These are phyloP conservation scores for Saccharomyces jurei DNA, from an alignment of 805 yeast genomes.

Conservation along the genomic window DNA sequence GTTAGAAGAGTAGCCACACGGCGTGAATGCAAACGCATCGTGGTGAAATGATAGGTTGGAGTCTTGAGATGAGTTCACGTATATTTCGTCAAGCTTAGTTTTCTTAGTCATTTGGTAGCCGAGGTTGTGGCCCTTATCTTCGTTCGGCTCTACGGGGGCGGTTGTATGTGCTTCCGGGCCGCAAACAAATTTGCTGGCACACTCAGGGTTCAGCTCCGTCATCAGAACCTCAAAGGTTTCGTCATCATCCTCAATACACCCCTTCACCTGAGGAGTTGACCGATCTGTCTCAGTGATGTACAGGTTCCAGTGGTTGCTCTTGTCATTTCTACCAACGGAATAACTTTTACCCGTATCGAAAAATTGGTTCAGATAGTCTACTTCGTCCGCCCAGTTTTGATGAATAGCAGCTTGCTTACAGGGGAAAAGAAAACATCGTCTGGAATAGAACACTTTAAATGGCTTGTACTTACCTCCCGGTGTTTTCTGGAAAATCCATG, in stretches of 20 bases:
- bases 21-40: slow-evolving; percentile 86
- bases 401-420: slow-evolving; percentile 74
- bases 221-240: slow-evolving; percentile 83
- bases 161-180: slow-evolving; percentile 14
- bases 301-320: slow-evolving; percentile 80
- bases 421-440: slow-evolving; percentile 91
- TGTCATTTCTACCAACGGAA: slow-evolving; percentile 70
- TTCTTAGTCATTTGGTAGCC: slow-evolving; percentile 62
- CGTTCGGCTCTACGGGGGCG: slow-evolving; percentile 11
- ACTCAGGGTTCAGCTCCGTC: slow-evolving; percentile 65
- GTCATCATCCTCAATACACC: slow-evolving; percentile 32
- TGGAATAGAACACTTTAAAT: slow-evolving; percentile 74
- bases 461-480: slow-evolving; percentile 31
- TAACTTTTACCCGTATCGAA: slow-evolving; percentile 60
- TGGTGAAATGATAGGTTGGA: slow-evolving; percentile 36
- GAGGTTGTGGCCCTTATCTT: slow-evolving; percentile 60
- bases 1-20: slow-evolving; percentile 93
- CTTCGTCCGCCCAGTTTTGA: slow-evolving; percentile 77
- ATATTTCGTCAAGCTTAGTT: slow-evolving; percentile 58
- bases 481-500: slow-evolving; percentile 30
- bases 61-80: slow-evolving; percentile 24
- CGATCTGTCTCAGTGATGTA: slow-evolving; percentile 50
- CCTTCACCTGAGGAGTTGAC: slow-evolving; percentile 1
- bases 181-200: slow-evolving; percentile 52
- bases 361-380: slow-evolving; percentile 53